Evolutionary conservation across 495 filamentous ascomycete genomes (phyloP).

Genomic region (Daldinia childiae): DNA sequence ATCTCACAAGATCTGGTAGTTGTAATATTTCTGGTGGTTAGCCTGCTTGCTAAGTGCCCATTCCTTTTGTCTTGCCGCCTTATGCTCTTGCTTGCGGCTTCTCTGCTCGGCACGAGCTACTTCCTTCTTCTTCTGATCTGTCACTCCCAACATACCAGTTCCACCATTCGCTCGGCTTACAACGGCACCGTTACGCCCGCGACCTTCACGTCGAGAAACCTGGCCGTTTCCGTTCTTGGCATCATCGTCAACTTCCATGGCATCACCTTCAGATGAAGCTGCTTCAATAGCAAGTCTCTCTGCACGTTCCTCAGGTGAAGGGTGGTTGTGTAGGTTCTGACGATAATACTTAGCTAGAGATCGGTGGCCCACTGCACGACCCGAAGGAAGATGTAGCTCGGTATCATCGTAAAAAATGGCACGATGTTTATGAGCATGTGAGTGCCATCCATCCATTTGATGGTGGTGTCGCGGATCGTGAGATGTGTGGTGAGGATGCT

Average conservation of each 20-base stretch:
- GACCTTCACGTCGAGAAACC: slow-evolving; percentile 55
- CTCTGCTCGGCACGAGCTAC: slow-evolving; percentile 71
- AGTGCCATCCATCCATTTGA: slow-evolving; percentile 76
- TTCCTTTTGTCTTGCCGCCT: slow-evolving; percentile 48
- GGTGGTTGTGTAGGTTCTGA: slow-evolving; percentile 89
- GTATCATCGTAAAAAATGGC: slow-evolving; percentile 89
- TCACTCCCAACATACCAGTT: slow-evolving; percentile 78
- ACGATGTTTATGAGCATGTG: slow-evolving; percentile 71
- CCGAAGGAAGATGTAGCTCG: slow-evolving; percentile 93
- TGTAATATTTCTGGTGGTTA: slow-evolving; percentile 48
- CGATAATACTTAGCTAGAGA: slow-evolving; percentile 86
- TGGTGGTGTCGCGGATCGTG: slow-evolving; percentile 72
- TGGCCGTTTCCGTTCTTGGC: slow-evolving; percentile 42
- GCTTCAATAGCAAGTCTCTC: slow-evolving; percentile 65
- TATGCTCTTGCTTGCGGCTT: slow-evolving; percentile 68
- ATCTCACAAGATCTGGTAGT: slow-evolving; percentile 44
- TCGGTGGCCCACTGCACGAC: slow-evolving; percentile 89
- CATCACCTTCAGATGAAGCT: slow-evolving; percentile 48
- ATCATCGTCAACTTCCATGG: slow-evolving; percentile 42
- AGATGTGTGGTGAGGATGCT: slow-evolving; percentile 72
- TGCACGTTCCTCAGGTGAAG: slow-evolving; percentile 72
- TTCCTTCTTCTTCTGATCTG: slow-evolving; percentile 73
- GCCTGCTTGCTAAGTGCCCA: slow-evolving; percentile 44
- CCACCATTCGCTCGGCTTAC: slow-evolving; percentile 71
- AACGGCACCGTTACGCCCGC: slow-evolving; percentile 63